Evolutionary conservation across 2,329 filamentous ascomycete species (phyloP), one percentile per base, ranked within the genome.

Genomic region (Macrophomina pseudophaseolina): DNA sequence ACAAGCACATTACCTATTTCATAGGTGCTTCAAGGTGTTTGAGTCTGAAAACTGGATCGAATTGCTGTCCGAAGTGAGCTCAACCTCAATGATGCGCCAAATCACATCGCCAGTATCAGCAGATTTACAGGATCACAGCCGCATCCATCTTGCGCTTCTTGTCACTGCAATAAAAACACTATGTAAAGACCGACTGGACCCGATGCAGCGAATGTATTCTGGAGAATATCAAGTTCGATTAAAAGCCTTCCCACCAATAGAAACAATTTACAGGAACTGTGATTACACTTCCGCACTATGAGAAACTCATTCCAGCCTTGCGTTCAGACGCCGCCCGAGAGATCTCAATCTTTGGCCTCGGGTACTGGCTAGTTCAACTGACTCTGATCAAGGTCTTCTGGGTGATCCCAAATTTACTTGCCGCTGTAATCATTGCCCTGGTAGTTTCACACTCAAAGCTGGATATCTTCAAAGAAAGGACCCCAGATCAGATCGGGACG

Each of bases 221-320:
- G n/a, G 52, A 54, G 7, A 44, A 30, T 12, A 23, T 44, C 2
- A 9, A 53, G 35, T 33, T n/a, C n/a, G 56, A 60, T 48, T 8
- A n/a, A 2, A n/a, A 60, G 16, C 16, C 35, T 60, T 28, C 30
- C 46, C 23, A 54, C 54, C n/a, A 32, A 46, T 32, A 18, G 23
- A 30, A 48, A 64, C 35, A n/a, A 49, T 28, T 33, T 65, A n/a
- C 62, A 54, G 28, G 48, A 65, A 33, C 49, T 65, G 14, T 18
- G n/a, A 28, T 30, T 65, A 3, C 33, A 53, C 46, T 11, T 65
- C 5, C 33, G 56, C n/a, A 54, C 62, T 16, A 28, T 44, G 7
- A 42, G 30, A 32, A 33, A 54, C n/a, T 32, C 38, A 8, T 5
- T 32, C 28, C 11, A 33, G 38, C n/a, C 8, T 32, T 3, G 46